phyloP scores from a whole-genome alignment of 148 eudicot species.

The Cornus suecica region DNA sequence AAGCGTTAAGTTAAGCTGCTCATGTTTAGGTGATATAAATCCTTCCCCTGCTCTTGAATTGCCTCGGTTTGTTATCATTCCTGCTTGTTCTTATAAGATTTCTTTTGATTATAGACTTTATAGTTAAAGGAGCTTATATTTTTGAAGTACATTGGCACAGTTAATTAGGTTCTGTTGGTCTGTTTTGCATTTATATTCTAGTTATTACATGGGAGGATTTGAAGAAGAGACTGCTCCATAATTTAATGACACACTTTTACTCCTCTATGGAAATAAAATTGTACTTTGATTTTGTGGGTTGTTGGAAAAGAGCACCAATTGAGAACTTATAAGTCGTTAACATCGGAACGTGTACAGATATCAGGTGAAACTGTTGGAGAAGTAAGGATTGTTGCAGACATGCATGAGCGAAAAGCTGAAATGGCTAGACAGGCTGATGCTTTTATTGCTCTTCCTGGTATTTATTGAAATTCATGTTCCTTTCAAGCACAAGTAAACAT shows the following conservation, averaged over 20 bases:
- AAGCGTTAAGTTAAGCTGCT: background rate
- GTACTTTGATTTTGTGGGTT: background rate
- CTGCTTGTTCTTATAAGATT: background rate
- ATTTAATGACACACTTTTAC: background rate
- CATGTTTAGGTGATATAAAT: constrained; percentile 1
- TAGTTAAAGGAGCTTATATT: background rate
- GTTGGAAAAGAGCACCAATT: background rate
- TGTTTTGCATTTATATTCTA: background rate
- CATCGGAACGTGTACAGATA: constrained; percentile 44
- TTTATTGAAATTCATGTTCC: background rate
- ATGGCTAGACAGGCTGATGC: constrained; percentile 95
- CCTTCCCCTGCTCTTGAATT: background rate
- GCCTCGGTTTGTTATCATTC: background rate
- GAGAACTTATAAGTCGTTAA: background rate
- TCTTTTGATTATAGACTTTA: too few relatives aligned
- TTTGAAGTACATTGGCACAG: background rate
- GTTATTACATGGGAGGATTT: background rate
- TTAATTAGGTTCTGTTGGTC: background rate
- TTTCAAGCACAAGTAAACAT: background rate
- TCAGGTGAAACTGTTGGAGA: constrained; percentile 84
- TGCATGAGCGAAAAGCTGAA: constrained; percentile 97
- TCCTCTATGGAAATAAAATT: background rate
- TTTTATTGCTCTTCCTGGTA: constrained; percentile 97
- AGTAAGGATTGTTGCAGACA: constrained; percentile 78
- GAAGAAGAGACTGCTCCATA: background rate